Evolutionary conservation across 2,329 filamentous ascomycete genomes (phyloP).

Genomic region (Thelonectria discophora): DNA sequence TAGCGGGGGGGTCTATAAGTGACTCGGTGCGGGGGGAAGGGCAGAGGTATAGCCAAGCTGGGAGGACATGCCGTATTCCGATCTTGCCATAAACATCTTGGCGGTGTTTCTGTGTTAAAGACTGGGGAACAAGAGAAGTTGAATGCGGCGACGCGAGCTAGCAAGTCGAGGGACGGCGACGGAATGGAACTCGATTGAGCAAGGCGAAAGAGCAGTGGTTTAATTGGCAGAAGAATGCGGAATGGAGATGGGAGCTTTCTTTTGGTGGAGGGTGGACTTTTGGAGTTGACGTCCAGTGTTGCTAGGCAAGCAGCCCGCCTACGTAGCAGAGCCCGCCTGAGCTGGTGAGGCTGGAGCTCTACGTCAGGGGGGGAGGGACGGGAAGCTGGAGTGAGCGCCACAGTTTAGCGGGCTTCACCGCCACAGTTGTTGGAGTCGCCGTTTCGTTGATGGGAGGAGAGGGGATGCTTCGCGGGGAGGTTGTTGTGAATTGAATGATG

Average conservation of each 20-base stretch:
- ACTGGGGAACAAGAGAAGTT: slow-evolving; percentile 8
- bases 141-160: slow-evolving; percentile 3
- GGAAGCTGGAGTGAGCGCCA: not conserved
- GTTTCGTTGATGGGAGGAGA: no score
- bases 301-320: slow-evolving; percentile 52
- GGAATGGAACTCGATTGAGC: slow-evolving; percentile 7
- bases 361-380: not conserved
- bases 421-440: slow-evolving; percentile 3
- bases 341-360: slow-evolving; percentile 14
- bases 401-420: slow-evolving; percentile 14
- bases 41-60: slow-evolving; percentile 38
- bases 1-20: slow-evolving; percentile 23
- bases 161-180: not conserved
- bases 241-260: slow-evolving; percentile 32
- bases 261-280: slow-evolving; percentile 35
- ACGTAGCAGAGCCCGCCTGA: slow-evolving; percentile 47
- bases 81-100: slow-evolving; percentile 99
- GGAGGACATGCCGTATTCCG: slow-evolving; percentile 89
- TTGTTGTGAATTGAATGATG: no score
- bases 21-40: not conserved
- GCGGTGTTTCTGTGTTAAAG: slow-evolving; percentile 45
- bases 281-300: slow-evolving; percentile 26
- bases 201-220: slow-evolving; percentile 1
- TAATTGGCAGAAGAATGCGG: not conserved
- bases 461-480: no score